These are phyloP conservation scores for Dothideomycetes sp. DNA, from an alignment of 2,329 filamentous ascomycete species.

Conservation along the genomic window DNA sequence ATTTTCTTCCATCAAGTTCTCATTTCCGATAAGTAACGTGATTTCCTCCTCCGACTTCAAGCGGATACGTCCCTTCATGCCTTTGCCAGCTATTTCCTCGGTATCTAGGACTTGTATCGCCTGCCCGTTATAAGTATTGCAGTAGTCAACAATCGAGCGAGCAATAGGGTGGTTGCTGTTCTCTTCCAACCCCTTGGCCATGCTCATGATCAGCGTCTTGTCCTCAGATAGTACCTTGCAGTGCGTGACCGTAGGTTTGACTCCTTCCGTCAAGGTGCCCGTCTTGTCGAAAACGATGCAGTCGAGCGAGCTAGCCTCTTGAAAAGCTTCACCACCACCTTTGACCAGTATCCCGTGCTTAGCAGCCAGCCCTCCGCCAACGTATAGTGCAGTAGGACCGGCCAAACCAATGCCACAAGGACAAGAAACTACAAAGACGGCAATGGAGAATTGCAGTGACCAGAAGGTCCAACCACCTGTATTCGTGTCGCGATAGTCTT, in stretches of 20 bases:
- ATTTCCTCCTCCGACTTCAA: slow-evolving; percentile 17
- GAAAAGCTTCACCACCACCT: slow-evolving; percentile 76
- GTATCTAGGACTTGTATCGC: slow-evolving; percentile 26
- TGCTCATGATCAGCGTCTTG: slow-evolving; percentile 37
- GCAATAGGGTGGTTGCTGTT: slow-evolving; percentile 69
- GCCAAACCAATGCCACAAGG: slow-evolving; percentile 76
- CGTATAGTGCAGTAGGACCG: slow-evolving; percentile 76
- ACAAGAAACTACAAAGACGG: slow-evolving; percentile 80
- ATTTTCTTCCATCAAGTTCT: slow-evolving; percentile 50
- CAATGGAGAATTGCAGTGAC: slow-evolving; percentile 73
- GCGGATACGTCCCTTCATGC: slow-evolving; percentile 51
- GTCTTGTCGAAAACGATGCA: slow-evolving; percentile 86
- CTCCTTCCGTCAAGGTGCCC: slow-evolving; percentile 66
- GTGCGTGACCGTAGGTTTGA: slow-evolving; percentile 44
- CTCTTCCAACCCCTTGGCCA: slow-evolving; percentile 55
- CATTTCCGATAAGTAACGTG: slow-evolving; percentile 60
- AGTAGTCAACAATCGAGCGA: slow-evolving; percentile 56
- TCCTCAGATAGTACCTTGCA: slow-evolving; percentile 17
- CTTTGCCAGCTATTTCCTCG: slow-evolving; percentile 63
- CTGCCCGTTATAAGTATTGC: slow-evolving; percentile 16
- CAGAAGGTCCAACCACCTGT: slow-evolving; percentile 62
- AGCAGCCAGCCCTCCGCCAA: slow-evolving; percentile 70
- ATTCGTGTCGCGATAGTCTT: slow-evolving; percentile 43
- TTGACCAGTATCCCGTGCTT: slow-evolving; percentile 73
- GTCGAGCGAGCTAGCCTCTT: slow-evolving; percentile 69